Evolutionary conservation across 352 stramenopile genomes (phyloP).

Genomic region (Phytophthora megakarya): DNA sequence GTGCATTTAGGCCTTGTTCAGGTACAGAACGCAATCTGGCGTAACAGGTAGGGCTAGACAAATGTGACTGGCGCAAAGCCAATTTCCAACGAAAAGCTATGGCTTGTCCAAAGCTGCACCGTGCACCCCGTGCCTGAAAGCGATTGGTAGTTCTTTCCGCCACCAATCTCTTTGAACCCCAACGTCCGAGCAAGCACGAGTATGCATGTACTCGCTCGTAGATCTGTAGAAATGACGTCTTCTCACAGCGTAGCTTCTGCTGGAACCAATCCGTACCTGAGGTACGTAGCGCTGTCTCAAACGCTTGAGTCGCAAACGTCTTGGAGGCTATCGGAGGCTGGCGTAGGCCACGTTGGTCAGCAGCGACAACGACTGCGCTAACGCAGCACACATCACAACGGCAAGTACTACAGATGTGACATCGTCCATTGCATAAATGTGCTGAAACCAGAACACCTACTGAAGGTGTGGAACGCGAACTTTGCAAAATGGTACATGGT

Average conservation of each 20-base stretch:
- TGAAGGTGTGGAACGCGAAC: no score
- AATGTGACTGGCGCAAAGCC: no score
- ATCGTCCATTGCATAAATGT: conserved; percentile 11
- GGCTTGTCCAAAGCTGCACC: no score
- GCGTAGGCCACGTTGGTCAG: conserved; percentile 2
- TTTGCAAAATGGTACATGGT: no score
- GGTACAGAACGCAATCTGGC: no score
- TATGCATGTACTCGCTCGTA: neutral
- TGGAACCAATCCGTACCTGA: conserved; percentile 4
- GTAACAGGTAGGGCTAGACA: no score
- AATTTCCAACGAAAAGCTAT: no score
- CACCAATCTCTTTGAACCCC: no score
- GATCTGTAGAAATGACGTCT: neutral
- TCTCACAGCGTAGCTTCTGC: neutral
- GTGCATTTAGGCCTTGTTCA: no score
- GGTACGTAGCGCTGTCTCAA: neutral
- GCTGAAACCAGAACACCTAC: conserved; percentile 1
- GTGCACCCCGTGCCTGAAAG: no score
- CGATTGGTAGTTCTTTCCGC: no score
- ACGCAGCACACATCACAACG: neutral
- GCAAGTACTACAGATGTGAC: neutral
- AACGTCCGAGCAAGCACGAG: no score
- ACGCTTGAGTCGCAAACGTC: conserved; percentile 3
- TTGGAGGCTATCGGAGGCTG: neutral
- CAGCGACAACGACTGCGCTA: neutral